A percentile compares a stretch with the other conserved stretches of the same genome.
Evolutionary conservation across 805 yeast genomes (phyloP).

Genomic region (Kodamaea hsintzibuensis): DNA sequence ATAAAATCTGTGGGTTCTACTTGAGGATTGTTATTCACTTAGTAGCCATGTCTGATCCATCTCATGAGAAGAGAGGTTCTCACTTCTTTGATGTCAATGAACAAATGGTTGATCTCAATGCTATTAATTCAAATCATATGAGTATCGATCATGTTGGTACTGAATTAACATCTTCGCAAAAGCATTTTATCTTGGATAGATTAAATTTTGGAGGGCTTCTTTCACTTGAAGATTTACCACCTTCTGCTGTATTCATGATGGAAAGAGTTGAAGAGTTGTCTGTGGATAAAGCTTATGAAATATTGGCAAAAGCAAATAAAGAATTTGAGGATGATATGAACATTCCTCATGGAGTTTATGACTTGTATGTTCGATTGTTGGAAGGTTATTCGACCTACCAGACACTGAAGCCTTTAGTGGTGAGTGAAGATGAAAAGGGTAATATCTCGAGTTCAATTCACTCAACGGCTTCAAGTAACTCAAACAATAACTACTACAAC

Average conservation of each 20-base stretch:
- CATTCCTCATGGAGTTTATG: constrained; percentile 39
- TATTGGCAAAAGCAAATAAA: constrained; percentile 39
- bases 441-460: not conserved
- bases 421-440: not conserved
- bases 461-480: not conserved
- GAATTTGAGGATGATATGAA: constrained; percentile 50
- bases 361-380: constrained; percentile 25
- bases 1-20: no score
- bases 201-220: constrained; percentile 25
- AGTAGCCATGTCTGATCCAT: not conserved
- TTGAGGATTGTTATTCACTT: no score
- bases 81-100: constrained; percentile 7
- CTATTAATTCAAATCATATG: constrained; percentile 24
- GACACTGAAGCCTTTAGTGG: not conserved
- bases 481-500: not conserved
- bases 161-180: constrained; percentile 26
- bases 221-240: constrained; percentile 32
- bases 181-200: constrained; percentile 27
- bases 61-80: not conserved
- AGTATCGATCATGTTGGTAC: constrained; percentile 24
- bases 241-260: constrained; percentile 30
- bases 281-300: constrained; percentile 38
- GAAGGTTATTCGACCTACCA: constrained; percentile 9
- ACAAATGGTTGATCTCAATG: constrained; percentile 13
- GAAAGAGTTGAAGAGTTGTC: constrained; percentile 29